Evolutionary conservation across 805 yeast species (phyloP), one percentile per base, ranked within the genome.

Genomic region (Scheffersomyces coipomensis): DNA sequence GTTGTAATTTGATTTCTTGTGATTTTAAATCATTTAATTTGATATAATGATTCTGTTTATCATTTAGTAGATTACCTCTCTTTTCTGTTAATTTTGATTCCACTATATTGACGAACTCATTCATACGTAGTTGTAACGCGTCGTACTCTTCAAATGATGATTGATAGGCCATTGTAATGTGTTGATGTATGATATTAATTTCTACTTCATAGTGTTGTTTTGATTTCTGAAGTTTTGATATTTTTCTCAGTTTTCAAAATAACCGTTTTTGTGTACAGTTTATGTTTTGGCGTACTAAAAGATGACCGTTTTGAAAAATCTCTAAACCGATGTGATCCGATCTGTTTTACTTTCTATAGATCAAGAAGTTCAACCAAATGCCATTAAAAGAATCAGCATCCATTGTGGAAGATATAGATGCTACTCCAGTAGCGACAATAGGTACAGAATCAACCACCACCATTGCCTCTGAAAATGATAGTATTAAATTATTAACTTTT

Each of bases 401-500:
- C 6, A 7, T 21, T 7, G 23, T 7, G 9, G 23, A 21, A 21
- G 23, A 21, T 7, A 21, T 21, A 21, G 23, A 21, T 6, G 6
- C 23, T 6, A 9, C 9, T 7, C 23, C 23, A 9, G 23, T 21
- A 21, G 23, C 9, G 23, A 7, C 23, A 6, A n/a, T 24, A 30
- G 4, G 9, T 13, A 35, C 22, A 19, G 25, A 19, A 25, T 5
- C 12, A 27, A 16, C 6, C 15, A n/a, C 4, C 12, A 32, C 17
- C n/a, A n/a, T n/a, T 55, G 59, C 13, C 48, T 44, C 6, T 21
- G 33, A 24, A 2, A 9, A 22, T 8, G 33, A 33, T 16, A 16
- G 49, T 10, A 51, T 83, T 13, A 76, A 66, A 45, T 65, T 86
- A 26, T 67, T 86, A 19, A 85, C 93, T 0, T 77, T 83, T 56